Conservation (phyloP, 352 stramenopile genomes). For the Thalassiosira sp. region DNA sequence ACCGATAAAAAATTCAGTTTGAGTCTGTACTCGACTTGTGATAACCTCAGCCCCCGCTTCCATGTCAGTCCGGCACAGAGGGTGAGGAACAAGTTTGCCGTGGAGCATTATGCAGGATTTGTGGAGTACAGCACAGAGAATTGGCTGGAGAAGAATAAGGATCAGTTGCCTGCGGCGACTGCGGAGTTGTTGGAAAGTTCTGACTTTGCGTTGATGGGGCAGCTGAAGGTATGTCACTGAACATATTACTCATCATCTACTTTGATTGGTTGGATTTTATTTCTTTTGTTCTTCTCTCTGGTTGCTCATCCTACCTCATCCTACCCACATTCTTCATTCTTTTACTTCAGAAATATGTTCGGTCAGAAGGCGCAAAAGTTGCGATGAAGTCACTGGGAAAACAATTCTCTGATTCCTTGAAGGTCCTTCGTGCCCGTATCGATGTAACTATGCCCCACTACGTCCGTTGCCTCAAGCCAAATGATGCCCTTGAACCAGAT, state of each 20-base stretch:
- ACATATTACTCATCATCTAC: no score
- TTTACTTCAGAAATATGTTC: conserved; percentile 62
- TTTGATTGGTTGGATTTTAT: no score
- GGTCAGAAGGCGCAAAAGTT: conserved; percentile 80
- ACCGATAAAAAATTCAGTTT: conserved; percentile 78
- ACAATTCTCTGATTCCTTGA: conserved; percentile 92
- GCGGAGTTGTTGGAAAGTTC: conserved; percentile 78
- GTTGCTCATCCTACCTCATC: not conserved
- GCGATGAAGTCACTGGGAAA: conserved; percentile 87
- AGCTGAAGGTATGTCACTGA: conserved; percentile 61
- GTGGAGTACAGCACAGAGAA: conserved; percentile 82
- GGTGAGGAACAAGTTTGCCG: conserved; percentile 77
- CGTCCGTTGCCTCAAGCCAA: conserved; percentile 98
- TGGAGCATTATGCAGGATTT: conserved; percentile 84
- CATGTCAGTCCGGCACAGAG: conserved; percentile 65
- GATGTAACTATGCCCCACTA: conserved; percentile 95
- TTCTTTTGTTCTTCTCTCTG: not conserved
- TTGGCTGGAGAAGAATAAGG: conserved; percentile 87
- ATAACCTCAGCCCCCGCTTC: conserved; percentile 69
- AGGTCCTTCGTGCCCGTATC: conserved; percentile 90
- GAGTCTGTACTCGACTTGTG: conserved; percentile 71
- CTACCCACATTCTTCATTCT: conserved; percentile 8
- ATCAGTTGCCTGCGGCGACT: conserved; percentile 83
- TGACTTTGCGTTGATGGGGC: conserved; percentile 66
- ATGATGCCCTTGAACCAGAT: conserved; percentile 89